Evolutionary conservation across 2,329 filamentous ascomycete genomes (phyloP), one percentile per base, ranked within the genome.

Genomic region (Elsinoe necatrix): DNA sequence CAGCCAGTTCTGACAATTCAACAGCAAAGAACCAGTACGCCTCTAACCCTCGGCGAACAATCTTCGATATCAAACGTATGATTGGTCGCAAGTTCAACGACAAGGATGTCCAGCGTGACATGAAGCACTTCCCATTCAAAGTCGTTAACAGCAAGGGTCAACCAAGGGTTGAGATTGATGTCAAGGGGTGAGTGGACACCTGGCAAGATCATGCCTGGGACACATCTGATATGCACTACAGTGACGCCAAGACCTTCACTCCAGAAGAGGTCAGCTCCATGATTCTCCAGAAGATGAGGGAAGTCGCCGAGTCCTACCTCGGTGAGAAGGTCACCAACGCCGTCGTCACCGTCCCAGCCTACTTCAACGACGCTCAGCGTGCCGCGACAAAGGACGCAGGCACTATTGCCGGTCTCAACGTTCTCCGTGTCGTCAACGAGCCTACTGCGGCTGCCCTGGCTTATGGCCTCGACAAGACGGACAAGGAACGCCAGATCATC

Each of bases 61-160:
- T 78, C 60, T 78, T 76, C 69, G 64, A 67, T 57, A 68, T 68
- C 72, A 78, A 78, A 73, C 73, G 76, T 67, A 67, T 78, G 58
- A 78, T 78, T 62, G 76, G 76, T 37, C 72, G 74, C 63, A 78
- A 77, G 69, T 78, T 70, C 67, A 70, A 68, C 65, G 75, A 73
- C 72, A 87, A 86, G 78, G 88, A 95, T 63, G 85, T 96, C 64
- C 91, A 96, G 78, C 81, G 79, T 71, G 93, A 98, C 71, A 82
- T 93, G 71, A 97, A 98, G 87, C 88, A 96, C 80, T 96, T 95
- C 82, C 92, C 93, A 69, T 98, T 92, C 86, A 89, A 89, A 78
- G 87, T 98, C 60, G 71, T 89, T 69, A 81, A 87, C 80, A 91
- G 93, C 80, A 83, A 87, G 74, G 90, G 85, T 72, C 95, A 96